Evolutionary conservation across 768 basidiomycete species (phyloP), one percentile per base, ranked within the genome.

Genomic region (Termitomyces bulborhizus): DNA sequence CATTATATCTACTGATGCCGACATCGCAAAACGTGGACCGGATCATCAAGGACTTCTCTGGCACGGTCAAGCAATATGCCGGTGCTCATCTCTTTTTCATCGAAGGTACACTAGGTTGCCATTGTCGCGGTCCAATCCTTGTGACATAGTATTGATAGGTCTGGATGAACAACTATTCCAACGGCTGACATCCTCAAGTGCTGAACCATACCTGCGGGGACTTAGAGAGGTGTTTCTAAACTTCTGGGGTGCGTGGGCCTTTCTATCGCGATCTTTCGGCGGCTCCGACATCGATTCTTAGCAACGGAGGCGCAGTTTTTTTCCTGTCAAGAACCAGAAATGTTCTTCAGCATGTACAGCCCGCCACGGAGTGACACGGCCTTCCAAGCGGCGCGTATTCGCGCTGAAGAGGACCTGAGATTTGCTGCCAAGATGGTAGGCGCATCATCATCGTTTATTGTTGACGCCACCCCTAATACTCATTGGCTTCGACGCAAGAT

Each of bases 11-110:
- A 58, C 75, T 98, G 56, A 96, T 95, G 83, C 90, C 97, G 15
- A 98, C 97, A 4, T 84, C 84, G 1, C 90, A 93, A 74, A 98
- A 98, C 69, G 83, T 98, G 43, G 87, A 96, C 54, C 82, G 94
- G 21, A 79, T 99, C 64, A 87, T 98, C 62, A 82, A 77, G 34
- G 97, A 99, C 71, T 96, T 93, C 59, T 68, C 73, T 32, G 66
- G 68, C 50, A 66, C 70, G 40, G 78, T 78, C 13, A 76, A 77
- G 61, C 83, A 87, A 61, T 98, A 98, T 67, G 84, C 84, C 16
- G 86, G 73, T 0, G 96, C 90, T 0, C 91, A 98, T 68, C 69
- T 98, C 54, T 95, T 94, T 79, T 99, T 98, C 68, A 77, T 95
- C 56, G 96, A 98, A 65, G 89, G 96, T 75, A 58, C 46, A 68